Evolutionary conservation across 202 grass and related monocot genomes (phyloP).

Genomic region (Zizania palustris): DNA sequence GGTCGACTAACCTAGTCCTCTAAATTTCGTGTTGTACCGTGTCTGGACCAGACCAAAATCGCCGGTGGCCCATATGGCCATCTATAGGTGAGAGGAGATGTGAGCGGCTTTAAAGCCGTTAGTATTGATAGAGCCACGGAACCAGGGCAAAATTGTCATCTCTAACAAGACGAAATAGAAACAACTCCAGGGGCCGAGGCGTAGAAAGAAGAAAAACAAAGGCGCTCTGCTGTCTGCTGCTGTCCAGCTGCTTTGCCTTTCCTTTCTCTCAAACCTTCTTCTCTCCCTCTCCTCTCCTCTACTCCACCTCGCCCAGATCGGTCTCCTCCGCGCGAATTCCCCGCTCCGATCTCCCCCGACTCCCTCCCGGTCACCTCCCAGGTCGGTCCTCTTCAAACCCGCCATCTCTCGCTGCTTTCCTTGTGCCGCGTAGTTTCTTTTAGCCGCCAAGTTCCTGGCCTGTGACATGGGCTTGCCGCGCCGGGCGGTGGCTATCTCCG

Average conservation of each 20-base stretch:
- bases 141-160: neutral
- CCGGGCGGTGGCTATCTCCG: too few relatives aligned
- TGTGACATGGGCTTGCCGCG: too few relatives aligned
- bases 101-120: too few relatives aligned
- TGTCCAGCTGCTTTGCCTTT: slow-evolving; percentile 33
- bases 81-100: too few relatives aligned
- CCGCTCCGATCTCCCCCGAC: slow-evolving; percentile 6
- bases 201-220: slow-evolving; percentile 6
- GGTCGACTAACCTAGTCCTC: too few relatives aligned
- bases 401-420: neutral
- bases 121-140: too few relatives aligned
- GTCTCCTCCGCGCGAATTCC: slow-evolving; percentile 18
- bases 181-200: neutral
- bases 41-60: too few relatives aligned
- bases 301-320: slow-evolving; percentile 36
- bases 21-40: too few relatives aligned
- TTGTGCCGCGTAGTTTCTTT: too few relatives aligned
- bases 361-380: neutral
- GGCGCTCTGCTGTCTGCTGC: slow-evolving; percentile 17
- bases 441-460: too few relatives aligned
- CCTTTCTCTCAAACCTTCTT: slow-evolving; percentile 25
- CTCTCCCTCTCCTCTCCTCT: neutral
- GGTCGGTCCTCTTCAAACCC: slow-evolving; percentile 29
- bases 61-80: too few relatives aligned
- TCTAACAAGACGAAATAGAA: neutral